Conservation (phyloP, 1,139 yeast genomes). For the Yamadazyma songkhlaensis region DNA sequence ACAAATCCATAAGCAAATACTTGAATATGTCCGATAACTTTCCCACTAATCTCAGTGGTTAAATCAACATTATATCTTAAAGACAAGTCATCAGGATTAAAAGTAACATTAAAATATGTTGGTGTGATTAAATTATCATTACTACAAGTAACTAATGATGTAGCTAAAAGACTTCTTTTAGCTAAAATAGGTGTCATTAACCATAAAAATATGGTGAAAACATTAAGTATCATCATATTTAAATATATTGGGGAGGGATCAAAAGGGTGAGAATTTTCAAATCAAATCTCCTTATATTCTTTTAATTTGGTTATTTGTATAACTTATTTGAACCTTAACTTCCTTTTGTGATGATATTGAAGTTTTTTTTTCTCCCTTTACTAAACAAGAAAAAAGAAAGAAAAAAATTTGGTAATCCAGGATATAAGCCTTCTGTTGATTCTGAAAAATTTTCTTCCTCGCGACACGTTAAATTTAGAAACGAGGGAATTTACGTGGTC, state of each 20-base stretch:
- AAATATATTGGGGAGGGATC: too few species aligned
- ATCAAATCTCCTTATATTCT: too few species aligned
- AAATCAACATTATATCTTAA: conserved; percentile 60
- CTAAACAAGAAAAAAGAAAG: not conserved
- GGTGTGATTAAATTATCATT: conserved; percentile 64
- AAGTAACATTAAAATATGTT: conserved; percentile 60
- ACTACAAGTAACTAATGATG: conserved; percentile 75
- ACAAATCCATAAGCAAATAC: conserved; percentile 77
- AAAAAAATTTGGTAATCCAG: not conserved
- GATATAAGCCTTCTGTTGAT: conserved; percentile 2
- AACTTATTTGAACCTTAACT: not conserved
- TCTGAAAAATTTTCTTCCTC: conserved; percentile 4
- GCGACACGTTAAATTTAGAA: conserved; percentile 2
- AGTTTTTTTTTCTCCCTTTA: not conserved
- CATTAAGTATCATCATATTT: conserved; percentile 5
- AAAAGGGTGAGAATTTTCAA: not conserved
- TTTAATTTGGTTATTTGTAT: too few species aligned
- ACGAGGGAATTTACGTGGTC: not conserved
- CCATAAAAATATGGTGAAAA: conserved; percentile 3
- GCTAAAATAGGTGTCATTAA: conserved; percentile 16
- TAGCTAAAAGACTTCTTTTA: conserved; percentile 49
- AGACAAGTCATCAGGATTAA: conserved; percentile 63
- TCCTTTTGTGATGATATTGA: not conserved
- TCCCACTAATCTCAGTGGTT: conserved; percentile 56
- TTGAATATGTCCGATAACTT: conserved; percentile 56